Evolutionary conservation across 495 filamentous ascomycete species (phyloP).

Genomic region (Aspergillus haitiensis): DNA sequence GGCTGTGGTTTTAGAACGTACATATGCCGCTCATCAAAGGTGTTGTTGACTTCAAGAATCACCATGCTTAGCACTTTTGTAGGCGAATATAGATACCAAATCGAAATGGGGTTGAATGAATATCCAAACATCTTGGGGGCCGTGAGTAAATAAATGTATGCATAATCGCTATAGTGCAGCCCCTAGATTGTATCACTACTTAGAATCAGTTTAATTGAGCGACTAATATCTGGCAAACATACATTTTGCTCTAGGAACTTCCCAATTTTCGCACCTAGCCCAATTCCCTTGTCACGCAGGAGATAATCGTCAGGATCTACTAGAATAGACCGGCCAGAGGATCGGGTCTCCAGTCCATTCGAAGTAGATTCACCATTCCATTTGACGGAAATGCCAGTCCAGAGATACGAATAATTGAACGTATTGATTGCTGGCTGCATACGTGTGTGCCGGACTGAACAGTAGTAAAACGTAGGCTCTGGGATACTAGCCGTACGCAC

Average conservation of each 20-base stretch:
- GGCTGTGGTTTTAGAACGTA: slow-evolving; percentile 2
- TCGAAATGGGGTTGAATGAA: slow-evolving; percentile 13
- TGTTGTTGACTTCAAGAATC: slow-evolving; percentile 15
- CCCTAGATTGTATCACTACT: slow-evolving; percentile 1
- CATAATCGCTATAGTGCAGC: neutral
- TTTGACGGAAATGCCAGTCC: neutral
- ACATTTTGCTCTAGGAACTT: slow-evolving; percentile 1
- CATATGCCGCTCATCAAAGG: slow-evolving; percentile 12
- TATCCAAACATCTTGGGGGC: slow-evolving; percentile 5
- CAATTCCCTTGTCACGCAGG: neutral
- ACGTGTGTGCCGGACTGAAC: slow-evolving; percentile 6
- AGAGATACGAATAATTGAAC: slow-evolving; percentile 11
- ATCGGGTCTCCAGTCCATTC: neutral
- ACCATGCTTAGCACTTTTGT: neutral
- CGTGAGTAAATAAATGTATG: slow-evolving; percentile 3
- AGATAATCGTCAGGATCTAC: slow-evolving; percentile 4
- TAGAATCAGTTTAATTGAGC: neutral
- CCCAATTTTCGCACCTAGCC: slow-evolving; percentile 1
- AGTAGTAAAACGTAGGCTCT: slow-evolving; percentile 1
- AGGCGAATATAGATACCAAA: slow-evolving; percentile 15
- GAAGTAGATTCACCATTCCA: neutral
- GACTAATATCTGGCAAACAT: neutral
- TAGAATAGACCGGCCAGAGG: no score
- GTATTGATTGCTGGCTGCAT: neutral
- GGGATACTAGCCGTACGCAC: neutral